Base-by-base conservation (phyloP, 805 yeast species). In the Monosporozyma yasuniensis region DNA sequence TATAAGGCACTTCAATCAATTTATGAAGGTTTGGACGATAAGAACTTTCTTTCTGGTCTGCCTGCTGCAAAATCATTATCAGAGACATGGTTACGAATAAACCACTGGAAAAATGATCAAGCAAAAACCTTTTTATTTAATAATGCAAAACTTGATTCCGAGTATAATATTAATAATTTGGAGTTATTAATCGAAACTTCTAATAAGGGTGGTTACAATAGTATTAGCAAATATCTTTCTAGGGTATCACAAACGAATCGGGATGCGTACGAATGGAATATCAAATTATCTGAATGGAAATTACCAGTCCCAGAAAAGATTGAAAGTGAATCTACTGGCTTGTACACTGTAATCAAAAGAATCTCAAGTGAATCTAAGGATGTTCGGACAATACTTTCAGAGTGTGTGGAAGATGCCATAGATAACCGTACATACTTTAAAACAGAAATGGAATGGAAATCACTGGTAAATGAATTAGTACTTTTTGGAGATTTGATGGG, bases 281-380 rank as follows among this genome's bases (percentile, higher is more conserved):
- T 96, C 88, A 84, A 84, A 59, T 65, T 90, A 39, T 77, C 75
- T 42, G 77, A 78, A 46, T 90, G 97, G 97, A 84, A 83, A 48
- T 52, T 85, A 1, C 87, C 95, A 0, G 53, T 61, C 0, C 72
- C 81, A 1, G 61, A 59, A 2, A 54, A 51, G 0, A 61, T 75
- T 0, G 47, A 48, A 0, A 63, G 70, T 0, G 76, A 72, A 38
- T 72, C 77, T 43, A 76, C 75, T 42, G 67, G 72, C 2, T 64
- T 82, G 2, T 87, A 83, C 59, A 68, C 71, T 3, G 61, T 78
- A 1, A 66, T 84, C 52, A 81, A 78, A 54, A 60, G 61, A 4
- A 56, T 79, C 14, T 14, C 14, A 21, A 21, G 12, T n/a, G 45
- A 34, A 5, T 9, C 27, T 2, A 5, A 22, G 3, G 37, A 42